These are phyloP conservation scores for Colletotrichum filicis DNA, from an alignment of 2,329 filamentous ascomycete species.

Conservation along the genomic window DNA sequence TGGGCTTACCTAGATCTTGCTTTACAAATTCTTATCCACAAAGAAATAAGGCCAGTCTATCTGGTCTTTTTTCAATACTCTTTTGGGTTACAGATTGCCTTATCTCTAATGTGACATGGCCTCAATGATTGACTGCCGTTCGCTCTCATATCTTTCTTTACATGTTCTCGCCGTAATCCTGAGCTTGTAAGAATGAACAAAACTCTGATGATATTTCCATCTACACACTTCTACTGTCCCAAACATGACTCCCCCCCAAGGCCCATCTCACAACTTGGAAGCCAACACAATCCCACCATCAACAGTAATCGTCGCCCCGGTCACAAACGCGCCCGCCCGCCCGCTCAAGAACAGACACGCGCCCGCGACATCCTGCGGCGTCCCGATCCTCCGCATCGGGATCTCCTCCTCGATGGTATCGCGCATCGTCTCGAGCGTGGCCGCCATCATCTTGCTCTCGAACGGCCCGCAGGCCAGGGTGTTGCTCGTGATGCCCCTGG, in stretches of 20 bases:
- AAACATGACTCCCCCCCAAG: not conserved
- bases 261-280: conserved; percentile 52
- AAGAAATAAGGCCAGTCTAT: not conserved
- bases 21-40: not conserved
- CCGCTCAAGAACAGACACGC: conserved; percentile 77
- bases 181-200: too few species aligned
- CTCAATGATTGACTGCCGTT: not conserved
- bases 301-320: conserved; percentile 71
- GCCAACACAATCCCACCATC: conserved; percentile 66
- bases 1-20: conserved; percentile 1
- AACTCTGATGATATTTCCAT: not conserved
- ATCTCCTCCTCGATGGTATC: conserved; percentile 67
- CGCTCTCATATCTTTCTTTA: not conserved
- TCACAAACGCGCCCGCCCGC: conserved; percentile 73
- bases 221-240: not conserved
- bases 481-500: conserved; percentile 71
- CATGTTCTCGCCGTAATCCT: not conserved
- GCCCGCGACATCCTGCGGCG: conserved; percentile 75
- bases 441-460: conserved; percentile 75
- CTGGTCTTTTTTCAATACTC: not conserved
- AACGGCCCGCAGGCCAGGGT: conserved; percentile 79
- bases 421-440: conserved; percentile 65
- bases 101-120: not conserved
- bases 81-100: not conserved
- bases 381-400: conserved; percentile 75